Evolutionary conservation across 1,284 basidiomycete species (phyloP), one percentile per base, ranked within the genome.

Genomic region (Neotropicomus parvogracilis): DNA sequence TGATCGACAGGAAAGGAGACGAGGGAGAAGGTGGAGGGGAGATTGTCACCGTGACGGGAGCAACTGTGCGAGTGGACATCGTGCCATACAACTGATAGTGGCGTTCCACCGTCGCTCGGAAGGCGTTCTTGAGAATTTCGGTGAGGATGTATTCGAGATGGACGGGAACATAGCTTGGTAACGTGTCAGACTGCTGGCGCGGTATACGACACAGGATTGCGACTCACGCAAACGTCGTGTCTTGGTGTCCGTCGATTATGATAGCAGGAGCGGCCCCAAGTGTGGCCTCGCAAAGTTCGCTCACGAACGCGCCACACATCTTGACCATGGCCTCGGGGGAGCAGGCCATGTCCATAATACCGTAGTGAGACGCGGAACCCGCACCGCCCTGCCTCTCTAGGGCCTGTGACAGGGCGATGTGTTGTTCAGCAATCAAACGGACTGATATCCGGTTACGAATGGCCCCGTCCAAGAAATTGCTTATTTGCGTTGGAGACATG

Each of bases 141-240:
- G 88, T 91, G 54, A 92, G 72, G 55, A 92, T 86, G 62, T 94
- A 94, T 66, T 93, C 91, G 31, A 95, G 76, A 62, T 95, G 93
- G 1, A 91, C 86, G 3, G 91, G 89, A 21, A 94, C 81, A 59
- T 91, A 92, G 13, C 90, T 91, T 51, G 48, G 55, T 19, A 51
- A 32, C 26, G 11, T 51, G 53, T 54, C 51, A 65, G 31, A 54
- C 16, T 12, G 7, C 6, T 26, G 26, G 28, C 10, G 19, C 10
- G 28, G 27, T 7, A 44, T 13, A 34, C 10, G 14, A 9, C 12
- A 1, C 7, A 14, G 3, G 44, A 31, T 34, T 20, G 6, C 29
- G 13, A 78, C 86, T 66, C 63, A 90, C 88, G 86, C 77, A 65
- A 91, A 91, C 0, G 79, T 85, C n/a, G 85, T 75, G 54, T 84